Evolutionary conservation across 345 rosid genomes (phyloP).

Genomic region (Punica granatum): DNA sequence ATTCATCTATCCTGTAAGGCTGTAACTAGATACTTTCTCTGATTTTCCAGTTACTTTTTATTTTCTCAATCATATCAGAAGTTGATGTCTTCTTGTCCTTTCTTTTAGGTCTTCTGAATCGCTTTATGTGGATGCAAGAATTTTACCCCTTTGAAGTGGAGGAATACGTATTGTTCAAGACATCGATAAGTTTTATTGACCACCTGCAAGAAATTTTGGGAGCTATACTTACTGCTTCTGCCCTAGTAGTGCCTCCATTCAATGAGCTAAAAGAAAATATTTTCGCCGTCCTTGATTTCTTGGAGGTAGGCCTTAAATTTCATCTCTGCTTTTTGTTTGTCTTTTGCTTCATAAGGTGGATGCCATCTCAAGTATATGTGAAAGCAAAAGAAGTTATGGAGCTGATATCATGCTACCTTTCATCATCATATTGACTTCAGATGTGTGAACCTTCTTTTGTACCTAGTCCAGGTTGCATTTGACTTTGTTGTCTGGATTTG

Average conservation of each 20-base stretch:
- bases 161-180: conserved; percentile 67
- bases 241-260: conserved; percentile 64
- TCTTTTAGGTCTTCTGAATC: conserved; percentile 69
- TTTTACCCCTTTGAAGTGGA: conserved; percentile 52
- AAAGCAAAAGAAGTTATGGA: neutral
- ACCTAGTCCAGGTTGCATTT: neutral
- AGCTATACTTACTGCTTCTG: conserved; percentile 58
- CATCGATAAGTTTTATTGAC: conserved; percentile 82
- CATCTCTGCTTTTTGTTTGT: neutral
- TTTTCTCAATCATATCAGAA: neutral
- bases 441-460: neutral
- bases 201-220: conserved; percentile 87
- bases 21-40: neutral
- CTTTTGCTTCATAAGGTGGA: conserved; percentile 1
- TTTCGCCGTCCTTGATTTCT: conserved; percentile 39
- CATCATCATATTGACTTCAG: neutral
- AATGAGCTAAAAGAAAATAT: conserved; percentile 39
- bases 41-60: neutral
- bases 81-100: conserved; percentile 12
- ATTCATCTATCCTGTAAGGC: neutral
- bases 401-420: neutral
- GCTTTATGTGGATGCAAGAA: conserved; percentile 89
- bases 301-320: conserved; percentile 46
- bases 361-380: neutral
- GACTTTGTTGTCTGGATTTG: neutral